Evolutionary conservation across 306 rosid species (phyloP), one percentile per base, ranked within the genome.

Genomic region (Pueraria montana): DNA sequence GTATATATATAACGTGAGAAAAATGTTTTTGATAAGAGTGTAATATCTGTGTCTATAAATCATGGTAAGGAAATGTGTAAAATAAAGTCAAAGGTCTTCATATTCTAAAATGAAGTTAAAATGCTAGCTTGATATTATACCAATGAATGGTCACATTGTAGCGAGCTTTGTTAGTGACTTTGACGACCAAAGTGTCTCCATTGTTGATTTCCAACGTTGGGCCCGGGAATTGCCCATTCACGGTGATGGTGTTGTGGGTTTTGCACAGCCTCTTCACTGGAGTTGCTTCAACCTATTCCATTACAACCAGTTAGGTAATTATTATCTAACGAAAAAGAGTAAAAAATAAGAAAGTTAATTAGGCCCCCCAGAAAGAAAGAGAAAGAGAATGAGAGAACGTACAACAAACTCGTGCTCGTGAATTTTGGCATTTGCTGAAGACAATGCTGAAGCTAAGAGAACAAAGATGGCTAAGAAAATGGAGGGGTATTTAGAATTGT

Each of bases 251-350:
- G 40, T 88, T 92, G 23, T 91, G 98, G 80, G 88, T 91, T 59
- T 88, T 94, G 98, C 99, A 96, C 96, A 96, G 94, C 99, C 99
- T 96, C 96, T 91, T 96, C 96, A 91, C 98, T 90, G 96, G 92
- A 12, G 91, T 92, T 45, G 99, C 92, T 91, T 94, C 85, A 86
- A 96, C 80, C 99, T 94, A 55, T 74, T 38, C 62, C 84, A 75
- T 70, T 55, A 38, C 5, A 26, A 43, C 63, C 14, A 36, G 20
- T 34, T 9, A 11, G 8, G 55, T 18, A 36, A 18, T 36, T 18
- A 70, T 23, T 42, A 38, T 38, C 10, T 21, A 67, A 58, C 2
- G 4, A 8, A 26, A 21, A 23, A 24, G 32, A 23, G 11, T 5
- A 43, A 30, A 52, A 13, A 9, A 10, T 17, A 11, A 48, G 21